Percentiles rank a stretch among this genome's conserved stretches.
Conservation (phyloP, 345 rosid genomes). For the Salix dunnii region DNA sequence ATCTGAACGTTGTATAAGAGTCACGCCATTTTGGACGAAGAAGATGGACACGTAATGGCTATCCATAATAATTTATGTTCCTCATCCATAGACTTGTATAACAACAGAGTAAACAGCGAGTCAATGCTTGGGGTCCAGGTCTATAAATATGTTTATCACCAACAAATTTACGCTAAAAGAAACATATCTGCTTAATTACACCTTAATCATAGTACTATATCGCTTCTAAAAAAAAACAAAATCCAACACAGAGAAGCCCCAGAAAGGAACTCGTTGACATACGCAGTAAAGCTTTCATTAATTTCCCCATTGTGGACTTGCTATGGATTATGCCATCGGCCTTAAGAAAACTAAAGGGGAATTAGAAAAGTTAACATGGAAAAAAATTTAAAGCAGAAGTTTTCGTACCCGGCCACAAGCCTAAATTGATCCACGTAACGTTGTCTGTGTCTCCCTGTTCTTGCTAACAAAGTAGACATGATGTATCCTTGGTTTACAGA, state of each 20-base stretch:
- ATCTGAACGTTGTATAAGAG: not conserved
- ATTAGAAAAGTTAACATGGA: not conserved
- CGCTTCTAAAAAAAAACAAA: not conserved
- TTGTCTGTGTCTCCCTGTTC: conserved; percentile 47
- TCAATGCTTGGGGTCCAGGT: not conserved
- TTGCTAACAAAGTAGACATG: conserved; percentile 34
- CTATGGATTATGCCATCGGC: not conserved
- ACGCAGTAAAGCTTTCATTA: not conserved
- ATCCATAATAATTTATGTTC: not conserved
- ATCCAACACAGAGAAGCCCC: not conserved
- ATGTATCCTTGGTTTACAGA: not conserved
- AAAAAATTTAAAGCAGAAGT: not conserved
- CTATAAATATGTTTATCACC: not conserved
- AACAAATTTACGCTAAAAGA: not conserved
- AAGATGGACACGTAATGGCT: not conserved
- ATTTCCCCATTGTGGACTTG: not conserved
- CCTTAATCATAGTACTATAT: not conserved
- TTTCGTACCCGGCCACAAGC: conserved; percentile 47
- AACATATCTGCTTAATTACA: not conserved
- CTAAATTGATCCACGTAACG: conserved; percentile 46
- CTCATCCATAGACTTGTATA: not conserved
- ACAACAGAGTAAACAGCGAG: not conserved
- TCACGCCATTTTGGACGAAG: not conserved
- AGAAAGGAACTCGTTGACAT: not conserved
- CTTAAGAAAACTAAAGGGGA: not conserved